Evolutionary conservation across 495 filamentous ascomycete species (phyloP), one percentile per base, ranked within the genome.

Genomic region (Xylona heveae): DNA sequence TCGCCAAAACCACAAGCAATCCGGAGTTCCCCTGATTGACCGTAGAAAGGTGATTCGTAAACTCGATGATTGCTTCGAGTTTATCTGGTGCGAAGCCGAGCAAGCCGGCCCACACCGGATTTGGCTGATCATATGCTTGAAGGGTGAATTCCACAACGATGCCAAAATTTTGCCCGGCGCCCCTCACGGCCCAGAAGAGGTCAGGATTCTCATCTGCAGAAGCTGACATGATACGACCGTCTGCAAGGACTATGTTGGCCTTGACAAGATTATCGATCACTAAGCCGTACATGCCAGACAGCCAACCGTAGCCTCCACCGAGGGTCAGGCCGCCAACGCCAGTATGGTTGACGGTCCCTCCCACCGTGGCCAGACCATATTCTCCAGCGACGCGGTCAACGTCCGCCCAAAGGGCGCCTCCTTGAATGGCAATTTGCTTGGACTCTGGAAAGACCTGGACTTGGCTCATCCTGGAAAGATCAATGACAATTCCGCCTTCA

Each of bases 241-340:
- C 53, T 3, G 64, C 63, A 2, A 66, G 50, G 1, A 68, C 64
- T 5, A 70, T 50, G 13, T 51, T 41, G 7, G 51, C 56, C 4
- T 50, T 49, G 6, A 68, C 38, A 1, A 70, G 51, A 37, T 59
- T 61, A 47, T 69, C 66, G 36, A 66, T 58, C 0, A 51, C 53
- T 7, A 67, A 50, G 8, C 66, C 67, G 36, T 66, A 47, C 19
- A 48, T 36, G 1, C 57, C 57, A 28, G 49, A 53, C 6, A 71
- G 47, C 47, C 54, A 60, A 16, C 66, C 66, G 39, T 66, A 62
- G 3, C 68, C 66, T 0, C 66, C 66, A 4, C 66, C 65, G 1
- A 73, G 48, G 0, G 63, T 68, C 17, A 70, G 42, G 4, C 69
- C 68, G 2, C 65, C 66, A 15, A 72, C 57, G 18, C 69, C 67